Evolutionary conservation across 2,329 filamentous ascomycete species (phyloP), one percentile per base, ranked within the genome.

Genomic region (Ascochyta clinopodiicola): DNA sequence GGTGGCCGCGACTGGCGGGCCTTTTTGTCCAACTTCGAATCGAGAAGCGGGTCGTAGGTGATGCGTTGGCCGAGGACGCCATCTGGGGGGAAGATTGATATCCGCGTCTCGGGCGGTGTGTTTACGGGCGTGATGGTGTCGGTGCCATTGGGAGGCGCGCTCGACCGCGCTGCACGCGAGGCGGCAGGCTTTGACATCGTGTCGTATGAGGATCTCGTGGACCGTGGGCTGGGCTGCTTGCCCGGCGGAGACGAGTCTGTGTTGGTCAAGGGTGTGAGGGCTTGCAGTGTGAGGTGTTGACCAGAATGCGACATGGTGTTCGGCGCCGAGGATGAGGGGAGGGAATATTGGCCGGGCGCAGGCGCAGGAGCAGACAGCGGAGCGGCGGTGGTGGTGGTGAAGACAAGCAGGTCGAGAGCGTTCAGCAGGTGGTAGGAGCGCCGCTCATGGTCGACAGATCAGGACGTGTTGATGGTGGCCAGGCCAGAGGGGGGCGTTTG

Each of bases 191-290:
- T 72, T 64, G 70, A 63, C 66, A 69, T 68, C 46, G 69, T 64
- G 32, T 75, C 77, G 70, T 76, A 64, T 56, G 70, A 70, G 44
- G 66, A 63, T 61, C 79, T 79, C 38, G 70, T 60, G 53, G 77
- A 77, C 36, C 76, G 77, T 44, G 86, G 86, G 68, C 84, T 87
- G 56, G 77, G 74, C 51, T 77, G 74, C 74, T 86, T 87, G 68
- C 77, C 78, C 57, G 79, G 80, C 57, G 87, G 86, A 53, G 87
- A 88, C 50, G 85, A 88, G 69, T 88, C 86, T 73, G 82, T 79
- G 69, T 84, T 86, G 62, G 87, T 89, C 70, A 89, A 79, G 56
- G 87, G 87, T 21, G 87, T 89, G 47, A 88, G 77, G 58, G 81
- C 83, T 68, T 80, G 79, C 71, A 79, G 66, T 72, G 81, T 80